These are phyloP conservation scores for Hypoxylon subgilvum DNA, from an alignment of 495 filamentous ascomycete species.

Conservation along the genomic window DNA sequence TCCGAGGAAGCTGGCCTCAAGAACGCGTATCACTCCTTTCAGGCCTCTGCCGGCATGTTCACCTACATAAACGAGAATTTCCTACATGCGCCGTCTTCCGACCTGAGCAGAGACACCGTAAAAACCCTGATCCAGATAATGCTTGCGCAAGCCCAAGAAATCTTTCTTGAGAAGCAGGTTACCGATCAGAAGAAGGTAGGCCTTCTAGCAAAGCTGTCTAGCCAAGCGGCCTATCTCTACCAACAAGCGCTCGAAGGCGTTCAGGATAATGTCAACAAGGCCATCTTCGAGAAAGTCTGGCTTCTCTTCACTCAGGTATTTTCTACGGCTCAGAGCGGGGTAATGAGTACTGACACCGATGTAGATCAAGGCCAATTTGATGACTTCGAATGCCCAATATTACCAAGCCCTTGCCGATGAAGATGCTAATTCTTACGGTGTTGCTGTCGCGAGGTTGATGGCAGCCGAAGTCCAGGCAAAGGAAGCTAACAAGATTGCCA, in stretches of 20 bases:
- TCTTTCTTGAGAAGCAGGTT: conserved; percentile 96
- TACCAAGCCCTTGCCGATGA: conserved; percentile 92
- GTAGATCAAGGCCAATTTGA: conserved; percentile 80
- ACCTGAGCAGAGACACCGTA: conserved; percentile 91
- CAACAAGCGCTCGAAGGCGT: conserved; percentile 84
- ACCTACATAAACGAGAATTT: conserved; percentile 99
- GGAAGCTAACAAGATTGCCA: conserved; percentile 77
- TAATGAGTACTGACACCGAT: conserved; percentile 1
- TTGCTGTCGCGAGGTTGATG: conserved; percentile 82
- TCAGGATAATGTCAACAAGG: conserved; percentile 90
- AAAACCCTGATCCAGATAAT: conserved; percentile 92
- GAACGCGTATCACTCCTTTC: conserved; percentile 97
- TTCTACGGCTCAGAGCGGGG: not conserved
- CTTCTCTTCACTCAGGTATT: conserved; percentile 76
- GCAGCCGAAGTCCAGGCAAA: conserved; percentile 76
- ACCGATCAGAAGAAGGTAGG: conserved; percentile 91
- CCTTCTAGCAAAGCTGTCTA: conserved; percentile 87
- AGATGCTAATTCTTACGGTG: conserved; percentile 84
- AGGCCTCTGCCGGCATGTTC: conserved; percentile 98
- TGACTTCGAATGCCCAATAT: conserved; percentile 87
- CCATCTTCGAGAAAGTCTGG: conserved; percentile 97
- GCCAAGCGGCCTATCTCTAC: conserved; percentile 88
- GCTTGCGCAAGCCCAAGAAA: conserved; percentile 93
- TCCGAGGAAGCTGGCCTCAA: conserved; percentile 92
- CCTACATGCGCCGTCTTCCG: conserved; percentile 91